phyloP scores from a whole-genome alignment of 257 asterid genomes.

The Ilex asprella region DNA sequence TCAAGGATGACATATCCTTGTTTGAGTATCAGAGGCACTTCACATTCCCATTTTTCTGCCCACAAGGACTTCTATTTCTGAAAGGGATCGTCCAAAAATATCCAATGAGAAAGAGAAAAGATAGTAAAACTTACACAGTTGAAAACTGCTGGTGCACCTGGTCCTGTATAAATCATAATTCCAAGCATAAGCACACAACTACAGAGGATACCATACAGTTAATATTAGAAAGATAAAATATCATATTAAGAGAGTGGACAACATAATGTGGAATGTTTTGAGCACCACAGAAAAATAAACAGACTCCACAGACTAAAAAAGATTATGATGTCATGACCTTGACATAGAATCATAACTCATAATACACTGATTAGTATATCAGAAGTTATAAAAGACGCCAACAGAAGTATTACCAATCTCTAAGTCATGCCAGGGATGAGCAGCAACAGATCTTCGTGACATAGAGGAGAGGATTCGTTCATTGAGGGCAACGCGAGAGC shows the following conservation, averaged over 20 bases:
- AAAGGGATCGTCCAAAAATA: not conserved
- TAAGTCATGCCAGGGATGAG: conserved; percentile 98
- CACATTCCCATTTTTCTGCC: not conserved
- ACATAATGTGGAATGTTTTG: not conserved
- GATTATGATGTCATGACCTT: not conserved
- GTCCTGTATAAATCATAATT: conserved; percentile 45
- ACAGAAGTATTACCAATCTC: conserved; percentile 56
- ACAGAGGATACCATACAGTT: not conserved
- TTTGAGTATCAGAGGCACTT: not conserved
- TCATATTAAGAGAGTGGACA: not conserved
- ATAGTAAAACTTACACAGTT: conserved; percentile 64
- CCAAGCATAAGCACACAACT: not conserved
- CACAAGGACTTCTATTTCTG: not conserved
- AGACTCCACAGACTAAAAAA: not conserved
- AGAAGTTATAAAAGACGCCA: not conserved
- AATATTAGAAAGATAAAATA: not conserved
- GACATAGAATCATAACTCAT: not conserved
- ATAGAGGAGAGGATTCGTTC: conserved; percentile 78
- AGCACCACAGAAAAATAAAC: not conserved
- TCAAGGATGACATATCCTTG: not conserved
- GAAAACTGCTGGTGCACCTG: conserved; percentile 84
- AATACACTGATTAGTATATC: not conserved
- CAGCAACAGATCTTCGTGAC: conserved; percentile 68
- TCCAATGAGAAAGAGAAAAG: conserved; percentile 1
- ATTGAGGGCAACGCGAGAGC: conserved; percentile 41